A percentile compares a stretch with the other conserved stretches of the same genome.
Evolutionary conservation across 2,329 filamentous ascomycete species (phyloP).

Genomic region (Ceratocystis lukuohia): DNA sequence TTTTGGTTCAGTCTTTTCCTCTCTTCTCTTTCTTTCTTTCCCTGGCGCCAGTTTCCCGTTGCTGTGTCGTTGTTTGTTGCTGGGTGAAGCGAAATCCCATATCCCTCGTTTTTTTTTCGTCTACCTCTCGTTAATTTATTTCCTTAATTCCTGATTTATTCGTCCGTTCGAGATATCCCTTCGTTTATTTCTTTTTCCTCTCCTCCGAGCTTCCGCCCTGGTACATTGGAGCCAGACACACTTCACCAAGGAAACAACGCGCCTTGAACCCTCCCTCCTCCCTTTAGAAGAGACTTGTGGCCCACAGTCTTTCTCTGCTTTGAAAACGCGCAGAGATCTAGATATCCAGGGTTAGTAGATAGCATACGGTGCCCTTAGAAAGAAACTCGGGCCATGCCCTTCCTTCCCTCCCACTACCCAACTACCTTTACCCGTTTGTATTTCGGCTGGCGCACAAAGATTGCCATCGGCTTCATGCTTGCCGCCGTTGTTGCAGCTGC

Average conservation of each 20-base stretch:
- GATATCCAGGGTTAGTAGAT: slow-evolving; percentile 3
- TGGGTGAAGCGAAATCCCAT: too few species aligned
- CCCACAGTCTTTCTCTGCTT: slow-evolving; percentile 1
- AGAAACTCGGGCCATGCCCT: background rate
- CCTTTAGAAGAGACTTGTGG: background rate
- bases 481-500: background rate
- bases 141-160: background rate
- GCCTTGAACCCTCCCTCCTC: background rate
- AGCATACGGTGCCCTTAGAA: background rate
- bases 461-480: background rate
- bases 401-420: background rate
- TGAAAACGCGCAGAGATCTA: background rate
- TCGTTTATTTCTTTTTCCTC: slow-evolving; percentile 5
- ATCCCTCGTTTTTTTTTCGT: background rate
- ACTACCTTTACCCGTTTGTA: background rate
- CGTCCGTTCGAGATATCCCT: background rate
- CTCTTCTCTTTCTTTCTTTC: background rate
- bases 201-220: background rate
- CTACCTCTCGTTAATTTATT: background rate
- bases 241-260: background rate
- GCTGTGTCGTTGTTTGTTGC: slow-evolving; percentile 1
- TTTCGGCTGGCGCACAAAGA: background rate
- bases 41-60: slow-evolving; percentile 4
- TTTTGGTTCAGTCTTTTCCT: background rate
- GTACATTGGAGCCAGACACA: background rate